Conservation (phyloP, 495 filamentous ascomycete species). For the Tetracladium setigerum region DNA sequence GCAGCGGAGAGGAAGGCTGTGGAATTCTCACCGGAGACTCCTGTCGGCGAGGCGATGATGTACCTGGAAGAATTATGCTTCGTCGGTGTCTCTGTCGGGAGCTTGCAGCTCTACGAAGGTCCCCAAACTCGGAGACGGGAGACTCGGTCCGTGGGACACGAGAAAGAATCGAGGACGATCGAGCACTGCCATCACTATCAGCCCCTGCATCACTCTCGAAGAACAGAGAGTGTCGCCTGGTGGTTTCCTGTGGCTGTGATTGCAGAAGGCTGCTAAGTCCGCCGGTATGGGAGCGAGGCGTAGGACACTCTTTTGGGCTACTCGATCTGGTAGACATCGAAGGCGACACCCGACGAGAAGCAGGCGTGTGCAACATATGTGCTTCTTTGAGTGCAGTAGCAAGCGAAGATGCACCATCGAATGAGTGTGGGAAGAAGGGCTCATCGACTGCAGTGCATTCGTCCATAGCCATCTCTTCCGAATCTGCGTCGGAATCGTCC, state of each 20-base stretch:
- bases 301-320: conserved; percentile 86
- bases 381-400: conserved; percentile 45
- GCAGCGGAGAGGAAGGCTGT: conserved; percentile 78
- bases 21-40: conserved; percentile 69
- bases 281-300: conserved; percentile 79
- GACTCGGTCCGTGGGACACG: conserved; percentile 73
- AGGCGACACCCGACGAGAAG: conserved; percentile 29
- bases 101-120: conserved; percentile 59
- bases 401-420: conserved; percentile 50
- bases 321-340: conserved; percentile 64
- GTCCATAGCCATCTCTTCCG: conserved; percentile 27
- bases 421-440: conserved; percentile 42
- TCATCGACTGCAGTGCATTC: conserved; percentile 39
- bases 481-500: conserved; percentile 65
- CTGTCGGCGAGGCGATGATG: conserved; percentile 71
- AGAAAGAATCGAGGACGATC: conserved; percentile 70
- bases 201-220: conserved; percentile 65
- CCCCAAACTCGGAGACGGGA: conserved; percentile 74
- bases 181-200: conserved; percentile 79
- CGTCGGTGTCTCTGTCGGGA: conserved; percentile 72
- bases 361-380: conserved; percentile 27
- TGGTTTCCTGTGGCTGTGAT: conserved; percentile 52
- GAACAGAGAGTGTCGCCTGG: conserved; percentile 64
- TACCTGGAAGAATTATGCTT: conserved; percentile 70
- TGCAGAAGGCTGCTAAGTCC: conserved; percentile 48